Evolutionary conservation across 768 basidiomycete genomes (phyloP).

Genomic region (Lactarius pseudohatsudake): DNA sequence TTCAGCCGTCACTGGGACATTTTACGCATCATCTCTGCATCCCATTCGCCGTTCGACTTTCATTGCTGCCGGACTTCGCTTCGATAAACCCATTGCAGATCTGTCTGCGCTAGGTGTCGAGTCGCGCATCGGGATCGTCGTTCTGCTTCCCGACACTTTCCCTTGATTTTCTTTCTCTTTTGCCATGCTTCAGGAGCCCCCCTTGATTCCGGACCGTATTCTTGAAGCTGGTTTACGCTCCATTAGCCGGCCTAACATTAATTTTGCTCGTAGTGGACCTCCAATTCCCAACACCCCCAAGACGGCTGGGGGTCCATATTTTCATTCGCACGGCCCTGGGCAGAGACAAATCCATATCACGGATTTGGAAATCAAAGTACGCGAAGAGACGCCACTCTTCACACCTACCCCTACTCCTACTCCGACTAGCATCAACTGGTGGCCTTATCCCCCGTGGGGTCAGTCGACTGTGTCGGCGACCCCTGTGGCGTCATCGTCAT

Average conservation of each 20-base stretch:
- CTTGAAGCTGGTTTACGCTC: neutral
- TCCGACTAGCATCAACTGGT: slow-evolving; percentile 37
- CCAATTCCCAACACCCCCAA: neutral
- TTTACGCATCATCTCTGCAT: slow-evolving; percentile 71
- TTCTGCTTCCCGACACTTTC: slow-evolving; percentile 25
- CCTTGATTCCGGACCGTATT: neutral
- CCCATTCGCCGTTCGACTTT: slow-evolving; percentile 77
- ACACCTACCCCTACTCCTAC: slow-evolving; percentile 2
- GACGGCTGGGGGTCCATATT: neutral
- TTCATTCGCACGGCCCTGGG: neutral
- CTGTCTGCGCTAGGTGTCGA: slow-evolving; percentile 39
- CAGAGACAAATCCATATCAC: neutral
- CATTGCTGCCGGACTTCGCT: slow-evolving; percentile 70
- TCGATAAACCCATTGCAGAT: slow-evolving; percentile 55
- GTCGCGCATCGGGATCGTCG: slow-evolving; percentile 33
- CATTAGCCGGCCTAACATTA: slow-evolving; percentile 17
- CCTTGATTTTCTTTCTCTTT: neutral
- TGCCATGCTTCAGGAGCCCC: neutral
- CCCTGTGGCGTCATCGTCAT: neutral
- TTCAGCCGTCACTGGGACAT: slow-evolving; percentile 68
- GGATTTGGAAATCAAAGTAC: neutral
- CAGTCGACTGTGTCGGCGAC: slow-evolving; percentile 18
- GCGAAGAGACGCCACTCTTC: neutral
- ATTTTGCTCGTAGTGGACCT: slow-evolving; percentile 4
- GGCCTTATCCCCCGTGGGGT: slow-evolving; percentile 37